Base-by-base conservation (phyloP, 164 flowering plant genomes). In the Kalanchoe fedtschenkoi region DNA sequence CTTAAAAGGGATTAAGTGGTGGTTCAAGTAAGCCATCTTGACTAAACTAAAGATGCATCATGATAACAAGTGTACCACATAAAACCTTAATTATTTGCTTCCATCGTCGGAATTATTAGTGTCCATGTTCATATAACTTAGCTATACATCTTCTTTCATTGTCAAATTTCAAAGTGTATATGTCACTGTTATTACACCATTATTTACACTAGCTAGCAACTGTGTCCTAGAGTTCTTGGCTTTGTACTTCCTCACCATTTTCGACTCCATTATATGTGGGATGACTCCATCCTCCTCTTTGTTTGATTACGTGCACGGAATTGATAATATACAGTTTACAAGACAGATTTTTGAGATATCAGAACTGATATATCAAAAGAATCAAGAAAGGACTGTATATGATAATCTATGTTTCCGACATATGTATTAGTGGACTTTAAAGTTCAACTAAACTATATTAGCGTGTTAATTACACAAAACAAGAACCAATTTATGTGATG, bases 21-120 rank as follows among this genome's bases (percentile, higher is more conserved):
- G 61, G 39, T 22, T 35, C 26, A 58, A 32, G 61, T 58, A 58
- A 58, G 61, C 61, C 15, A 58, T 34, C 61, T 58, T 58, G 61
- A 19, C 39, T 58, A 33, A 21, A 33, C 61, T 33, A 32, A 58
- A 58, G 26, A 30, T 33, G 26, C 39, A 58, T 19, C 37, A 58
- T 21, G 37, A 58, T 35, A 57, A 57, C 37, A 57, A 14, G 11
- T 57, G 61, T 35, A 58, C 55, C 13, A 22, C 55, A 47, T 13
- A 47, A n/a, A 47, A 47, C 55, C 26, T 47, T 47, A 47, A 47
- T 47, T 24, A 47, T 47, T 47, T 24, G 30, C 30, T 22, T 47
- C 30, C 14, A 24, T 47, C 15, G 24, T 47, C 15, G 24, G n/a
- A 47, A 47, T 47, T 47, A 47, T 47, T 47, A 47, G 30, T 22